A percentile compares a stretch with the other conserved stretches of the same genome.
Evolutionary conservation across 768 basidiomycete genomes (phyloP).

Genomic region (Pisolithus sp.): DNA sequence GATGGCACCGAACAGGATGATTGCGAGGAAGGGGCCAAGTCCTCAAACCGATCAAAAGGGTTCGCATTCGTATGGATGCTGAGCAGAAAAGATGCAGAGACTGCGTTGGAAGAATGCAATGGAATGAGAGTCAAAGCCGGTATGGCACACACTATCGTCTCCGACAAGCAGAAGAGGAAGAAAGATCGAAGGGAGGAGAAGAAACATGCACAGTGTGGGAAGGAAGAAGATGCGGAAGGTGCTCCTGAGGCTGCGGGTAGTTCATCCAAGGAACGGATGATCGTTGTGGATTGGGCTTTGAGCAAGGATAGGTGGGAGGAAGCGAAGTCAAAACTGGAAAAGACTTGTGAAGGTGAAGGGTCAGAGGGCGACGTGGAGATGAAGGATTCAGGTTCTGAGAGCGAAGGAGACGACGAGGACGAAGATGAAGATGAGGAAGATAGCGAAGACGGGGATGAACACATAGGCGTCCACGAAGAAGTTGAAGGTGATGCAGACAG

Average conservation of each 20-base stretch:
- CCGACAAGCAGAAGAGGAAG: constrained; percentile 64
- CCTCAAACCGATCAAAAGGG: constrained; percentile 48
- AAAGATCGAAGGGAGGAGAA: constrained; percentile 51
- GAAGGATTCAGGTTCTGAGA: constrained; percentile 22
- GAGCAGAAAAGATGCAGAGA: constrained; percentile 76
- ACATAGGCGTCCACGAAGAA: constrained; percentile 40
- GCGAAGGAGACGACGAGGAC: constrained; percentile 19
- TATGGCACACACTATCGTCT: constrained; percentile 46
- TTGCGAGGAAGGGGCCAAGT: constrained; percentile 20
- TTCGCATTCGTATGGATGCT: constrained; percentile 97
- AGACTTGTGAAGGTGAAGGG: constrained; percentile 18
- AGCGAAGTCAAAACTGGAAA: constrained; percentile 53
- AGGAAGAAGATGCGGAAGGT: constrained; percentile 29
- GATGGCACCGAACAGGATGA: constrained; percentile 22
- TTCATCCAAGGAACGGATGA: constrained; percentile 47
- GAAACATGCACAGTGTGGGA: constrained; percentile 28
- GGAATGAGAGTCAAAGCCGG: constrained; percentile 65
- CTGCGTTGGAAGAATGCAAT: constrained; percentile 74
- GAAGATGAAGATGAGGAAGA: constrained; percentile 16
- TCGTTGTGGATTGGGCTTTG: constrained; percentile 95
- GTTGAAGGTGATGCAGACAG: not conserved
- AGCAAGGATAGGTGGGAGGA: constrained; percentile 91
- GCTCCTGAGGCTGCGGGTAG: constrained; percentile 29
- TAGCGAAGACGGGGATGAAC: constrained; percentile 29
- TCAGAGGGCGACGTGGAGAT: constrained; percentile 30